Conservation (phyloP, 2,329 filamentous ascomycete genomes). For the Fusarium sp. region DNA sequence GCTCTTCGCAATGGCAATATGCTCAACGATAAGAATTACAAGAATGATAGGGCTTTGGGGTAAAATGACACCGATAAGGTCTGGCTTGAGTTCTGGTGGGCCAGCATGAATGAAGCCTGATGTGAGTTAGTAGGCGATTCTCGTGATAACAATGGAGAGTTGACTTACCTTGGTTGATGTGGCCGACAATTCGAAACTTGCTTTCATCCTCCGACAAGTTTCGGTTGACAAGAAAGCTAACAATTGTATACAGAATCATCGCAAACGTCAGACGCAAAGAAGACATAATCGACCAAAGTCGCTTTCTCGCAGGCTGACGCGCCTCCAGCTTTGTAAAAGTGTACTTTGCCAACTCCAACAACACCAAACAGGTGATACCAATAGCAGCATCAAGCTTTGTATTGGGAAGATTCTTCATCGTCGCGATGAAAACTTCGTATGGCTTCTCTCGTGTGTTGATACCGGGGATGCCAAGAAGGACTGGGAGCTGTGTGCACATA, state of each 20-base stretch:
- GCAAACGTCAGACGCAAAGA: slow-evolving; percentile 81
- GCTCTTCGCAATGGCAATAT: slow-evolving; percentile 86
- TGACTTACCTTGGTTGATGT: slow-evolving; percentile 69
- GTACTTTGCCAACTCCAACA: slow-evolving; percentile 69
- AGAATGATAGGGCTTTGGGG: slow-evolving; percentile 76
- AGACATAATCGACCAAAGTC: slow-evolving; percentile 78
- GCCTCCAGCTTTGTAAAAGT: slow-evolving; percentile 70
- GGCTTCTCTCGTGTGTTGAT: slow-evolving; percentile 60
- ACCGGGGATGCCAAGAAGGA: slow-evolving; percentile 56
- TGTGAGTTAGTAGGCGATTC: slow-evolving; percentile 15
- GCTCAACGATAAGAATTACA: slow-evolving; percentile 83
- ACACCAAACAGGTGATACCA: slow-evolving; percentile 73
- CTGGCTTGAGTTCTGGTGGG: slow-evolving; percentile 62
- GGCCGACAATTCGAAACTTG: slow-evolving; percentile 72
- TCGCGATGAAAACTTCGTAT: slow-evolving; percentile 58
- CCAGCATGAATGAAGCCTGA: slow-evolving; percentile 48
- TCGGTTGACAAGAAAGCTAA: slow-evolving; percentile 76
- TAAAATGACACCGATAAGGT: slow-evolving; percentile 68
- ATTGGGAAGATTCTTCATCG: slow-evolving; percentile 54
- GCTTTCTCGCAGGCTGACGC: slow-evolving; percentile 69
- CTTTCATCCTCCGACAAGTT: slow-evolving; percentile 59
- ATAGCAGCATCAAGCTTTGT: slow-evolving; percentile 76
- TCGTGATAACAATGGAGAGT: rapidly evolving
- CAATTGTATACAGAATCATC: slow-evolving; percentile 79
- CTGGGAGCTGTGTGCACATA: slow-evolving; percentile 60